phyloP scores from a whole-genome alignment of 371 early-diverging fungal genomes.

The Lichtheimia corymbifera region DNA sequence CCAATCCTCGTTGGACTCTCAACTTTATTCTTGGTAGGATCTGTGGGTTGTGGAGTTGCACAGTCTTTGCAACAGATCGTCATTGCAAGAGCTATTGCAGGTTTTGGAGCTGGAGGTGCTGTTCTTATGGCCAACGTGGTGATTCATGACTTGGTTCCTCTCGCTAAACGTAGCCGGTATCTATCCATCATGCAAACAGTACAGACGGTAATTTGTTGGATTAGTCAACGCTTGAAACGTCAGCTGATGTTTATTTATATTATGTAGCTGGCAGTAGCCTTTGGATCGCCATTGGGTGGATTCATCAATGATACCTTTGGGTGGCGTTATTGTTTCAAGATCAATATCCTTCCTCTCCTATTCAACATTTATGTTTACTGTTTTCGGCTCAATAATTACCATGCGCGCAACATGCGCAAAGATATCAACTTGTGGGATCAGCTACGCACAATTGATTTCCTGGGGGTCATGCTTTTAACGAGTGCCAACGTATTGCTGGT shows the following conservation, averaged over 20 bases:
- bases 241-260: too few species aligned
- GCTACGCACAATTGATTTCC: slow-evolving; percentile 60
- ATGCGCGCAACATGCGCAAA: background rate
- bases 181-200: slow-evolving; percentile 36
- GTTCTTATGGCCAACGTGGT: slow-evolving; percentile 3
- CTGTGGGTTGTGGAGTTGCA: slow-evolving; percentile 58
- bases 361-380: slow-evolving; percentile 33
- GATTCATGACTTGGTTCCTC: slow-evolving; percentile 31
- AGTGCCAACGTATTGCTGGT: slow-evolving; percentile 50
- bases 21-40: slow-evolving; percentile 16
- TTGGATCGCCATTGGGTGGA: slow-evolving; percentile 47
- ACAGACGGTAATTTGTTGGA: slow-evolving; percentile 21
- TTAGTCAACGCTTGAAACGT: too few species aligned
- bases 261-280: too few species aligned
- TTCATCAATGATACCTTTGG: slow-evolving; percentile 54
- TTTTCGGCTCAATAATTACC: slow-evolving; percentile 25
- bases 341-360: slow-evolving; percentile 64
- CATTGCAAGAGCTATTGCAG: slow-evolving; percentile 71
- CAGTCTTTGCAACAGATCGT: slow-evolving; percentile 66
- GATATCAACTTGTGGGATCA: slow-evolving; percentile 12
- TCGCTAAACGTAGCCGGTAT: slow-evolving; percentile 31
- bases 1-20: background rate
- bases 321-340: slow-evolving; percentile 72
- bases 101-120: slow-evolving; percentile 80
- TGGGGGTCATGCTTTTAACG: slow-evolving; percentile 51